A percentile compares a stretch with the other conserved stretches of the same genome.
These are phyloP conservation scores for Phytophthora kernoviae DNA, from an alignment of 352 stramenopile species.

Conservation along the genomic window DNA sequence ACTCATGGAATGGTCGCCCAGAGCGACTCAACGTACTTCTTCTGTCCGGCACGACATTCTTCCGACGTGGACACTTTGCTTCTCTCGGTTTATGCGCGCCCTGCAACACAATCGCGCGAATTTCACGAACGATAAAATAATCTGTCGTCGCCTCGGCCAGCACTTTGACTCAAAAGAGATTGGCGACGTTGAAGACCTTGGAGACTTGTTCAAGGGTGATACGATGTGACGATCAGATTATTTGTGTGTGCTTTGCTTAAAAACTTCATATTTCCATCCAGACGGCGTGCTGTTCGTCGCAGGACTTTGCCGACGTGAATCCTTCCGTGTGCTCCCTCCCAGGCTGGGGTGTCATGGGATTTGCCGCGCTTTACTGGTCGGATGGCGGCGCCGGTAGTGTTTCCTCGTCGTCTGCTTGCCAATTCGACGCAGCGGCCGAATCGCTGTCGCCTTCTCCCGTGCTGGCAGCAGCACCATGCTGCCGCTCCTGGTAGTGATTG, in stretches of 20 bases:
- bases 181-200: constrained; percentile 11
- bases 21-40: background rate
- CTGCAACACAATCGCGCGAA: background rate
- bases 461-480: constrained; percentile 13
- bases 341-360: constrained; percentile 15
- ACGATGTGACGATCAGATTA: constrained; percentile 21
- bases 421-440: constrained; percentile 3
- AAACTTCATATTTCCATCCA: constrained; percentile 12
- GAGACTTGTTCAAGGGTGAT: constrained; percentile 1
- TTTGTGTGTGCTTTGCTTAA: constrained; percentile 9
- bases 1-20: background rate
- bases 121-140: background rate
- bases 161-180: constrained; percentile 22
- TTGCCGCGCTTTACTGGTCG: constrained; percentile 22
- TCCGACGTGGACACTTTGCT: background rate
- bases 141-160: background rate
- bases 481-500: constrained; percentile 52
- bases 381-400: constrained; percentile 19
- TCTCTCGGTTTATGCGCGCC: background rate
- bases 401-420: constrained; percentile 26
- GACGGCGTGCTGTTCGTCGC: constrained; percentile 7
- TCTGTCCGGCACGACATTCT: background rate
- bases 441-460: constrained; percentile 4
- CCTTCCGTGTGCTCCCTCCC: constrained; percentile 10
- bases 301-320: constrained; percentile 18